phyloP scores from a whole-genome alignment of 345 rosid genomes.

The Eucalyptus regnans region DNA sequence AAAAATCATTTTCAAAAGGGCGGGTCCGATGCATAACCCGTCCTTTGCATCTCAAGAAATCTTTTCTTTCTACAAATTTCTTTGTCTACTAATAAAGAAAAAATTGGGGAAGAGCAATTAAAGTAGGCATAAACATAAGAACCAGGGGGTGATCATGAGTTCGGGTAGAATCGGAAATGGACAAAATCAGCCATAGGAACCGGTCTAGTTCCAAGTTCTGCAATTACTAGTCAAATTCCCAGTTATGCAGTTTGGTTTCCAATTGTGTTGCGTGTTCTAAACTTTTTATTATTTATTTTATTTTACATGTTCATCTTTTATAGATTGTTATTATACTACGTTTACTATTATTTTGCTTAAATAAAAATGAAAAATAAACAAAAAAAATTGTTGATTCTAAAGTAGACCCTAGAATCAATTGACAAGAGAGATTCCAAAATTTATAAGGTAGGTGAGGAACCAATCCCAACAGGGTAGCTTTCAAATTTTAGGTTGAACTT shows the following conservation, averaged over 20 bases:
- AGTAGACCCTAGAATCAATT: background rate
- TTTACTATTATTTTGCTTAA: too few relatives aligned
- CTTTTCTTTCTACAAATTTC: background rate
- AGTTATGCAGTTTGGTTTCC: rapidly evolving
- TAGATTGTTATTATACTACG: too few relatives aligned
- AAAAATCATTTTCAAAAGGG: background rate
- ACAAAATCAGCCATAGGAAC: background rate
- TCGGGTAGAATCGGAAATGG: background rate
- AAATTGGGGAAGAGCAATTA: background rate
- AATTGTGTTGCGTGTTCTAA: background rate
- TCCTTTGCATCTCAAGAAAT: background rate
- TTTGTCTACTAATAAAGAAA: background rate
- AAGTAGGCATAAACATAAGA: background rate
- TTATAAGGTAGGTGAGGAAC: background rate
- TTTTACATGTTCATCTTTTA: too few relatives aligned
- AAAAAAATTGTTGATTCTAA: too few relatives aligned
- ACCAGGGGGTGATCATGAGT: background rate
- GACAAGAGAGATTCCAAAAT: background rate
- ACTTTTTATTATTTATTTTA: too few relatives aligned
- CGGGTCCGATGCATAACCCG: background rate
- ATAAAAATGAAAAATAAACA: background rate
- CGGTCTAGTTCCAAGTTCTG: rapidly evolving
- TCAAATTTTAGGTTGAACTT: background rate
- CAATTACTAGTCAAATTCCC: background rate
- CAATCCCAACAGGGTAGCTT: rapidly evolving